Conservation (phyloP, 371 early-diverging fungal species). For the Syncephalastrum sp. region DNA sequence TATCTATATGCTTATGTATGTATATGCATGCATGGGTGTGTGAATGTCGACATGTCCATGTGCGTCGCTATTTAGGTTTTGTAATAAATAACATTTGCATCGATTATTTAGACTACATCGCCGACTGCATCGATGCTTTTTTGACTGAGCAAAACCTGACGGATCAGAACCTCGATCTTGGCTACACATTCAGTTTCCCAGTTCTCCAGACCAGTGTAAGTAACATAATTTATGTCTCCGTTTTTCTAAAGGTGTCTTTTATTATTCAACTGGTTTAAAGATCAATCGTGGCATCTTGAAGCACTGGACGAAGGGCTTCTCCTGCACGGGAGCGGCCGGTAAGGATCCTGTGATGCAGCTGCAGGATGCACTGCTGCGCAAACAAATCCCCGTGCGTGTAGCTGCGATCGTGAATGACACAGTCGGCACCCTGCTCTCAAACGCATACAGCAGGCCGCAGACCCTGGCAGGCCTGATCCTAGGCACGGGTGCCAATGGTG, state of each 20-base stretch:
- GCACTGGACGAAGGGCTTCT: slow-evolving; percentile 93
- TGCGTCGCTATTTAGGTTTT: no score
- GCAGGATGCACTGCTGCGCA: slow-evolving; percentile 77
- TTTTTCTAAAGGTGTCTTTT: not conserved
- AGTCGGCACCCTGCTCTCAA: slow-evolving; percentile 85
- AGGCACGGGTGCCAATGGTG: slow-evolving; percentile 93
- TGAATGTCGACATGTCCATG: not conserved
- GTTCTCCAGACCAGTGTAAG: slow-evolving; percentile 69
- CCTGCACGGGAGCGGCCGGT: slow-evolving; percentile 71
- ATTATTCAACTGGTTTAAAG: not conserved
- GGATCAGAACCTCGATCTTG: slow-evolving; percentile 56
- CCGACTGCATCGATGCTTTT: slow-evolving; percentile 81
- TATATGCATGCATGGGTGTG: not conserved
- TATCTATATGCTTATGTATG: no score
- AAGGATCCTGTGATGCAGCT: slow-evolving; percentile 84
- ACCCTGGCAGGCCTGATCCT: slow-evolving; percentile 84
- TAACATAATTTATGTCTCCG: not conserved
- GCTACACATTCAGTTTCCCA: slow-evolving; percentile 95
- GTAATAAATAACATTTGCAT: not conserved
- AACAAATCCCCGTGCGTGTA: slow-evolving; percentile 68
- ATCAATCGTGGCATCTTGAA: slow-evolving; percentile 75
- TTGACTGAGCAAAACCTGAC: slow-evolving; percentile 55
- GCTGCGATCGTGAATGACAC: slow-evolving; percentile 91
- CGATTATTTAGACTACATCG: slow-evolving; percentile 69
- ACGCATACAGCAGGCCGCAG: slow-evolving; percentile 76